A percentile compares a stretch with the other conserved stretches of the same genome.
phyloP scores from a whole-genome alignment of 495 filamentous ascomycete species.

The Lichenothelia convexa region DNA sequence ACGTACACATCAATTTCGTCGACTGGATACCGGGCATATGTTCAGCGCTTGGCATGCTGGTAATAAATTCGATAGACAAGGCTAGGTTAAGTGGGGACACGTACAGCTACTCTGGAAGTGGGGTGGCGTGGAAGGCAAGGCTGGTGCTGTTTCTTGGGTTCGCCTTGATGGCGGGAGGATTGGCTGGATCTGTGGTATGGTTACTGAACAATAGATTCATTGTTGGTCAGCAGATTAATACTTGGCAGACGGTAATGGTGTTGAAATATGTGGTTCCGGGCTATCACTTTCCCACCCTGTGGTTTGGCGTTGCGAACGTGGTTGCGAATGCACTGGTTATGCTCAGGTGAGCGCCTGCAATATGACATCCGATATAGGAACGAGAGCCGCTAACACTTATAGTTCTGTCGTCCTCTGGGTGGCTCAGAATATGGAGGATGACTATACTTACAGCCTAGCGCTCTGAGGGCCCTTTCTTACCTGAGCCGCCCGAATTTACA shows the following conservation, averaged over 20 bases:
- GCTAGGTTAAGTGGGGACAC: slow-evolving; percentile 65
- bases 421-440: slow-evolving; percentile 97
- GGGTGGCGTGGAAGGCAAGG: slow-evolving; percentile 90
- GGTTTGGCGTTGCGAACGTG: slow-evolving; percentile 88
- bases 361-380: not conserved
- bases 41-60: slow-evolving; percentile 82
- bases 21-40: slow-evolving; percentile 99
- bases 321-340: slow-evolving; percentile 74
- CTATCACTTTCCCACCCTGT: slow-evolving; percentile 66
- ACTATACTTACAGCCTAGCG: slow-evolving; percentile 90
- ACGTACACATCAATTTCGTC: slow-evolving; percentile 83
- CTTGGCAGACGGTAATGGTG: slow-evolving; percentile 54
- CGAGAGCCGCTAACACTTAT: slow-evolving; percentile 1
- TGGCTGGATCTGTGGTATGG: slow-evolving; percentile 69
- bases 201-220: not conserved
- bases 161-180: slow-evolving; percentile 78
- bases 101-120: slow-evolving; percentile 68
- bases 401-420: slow-evolving; percentile 89
- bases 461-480: no score
- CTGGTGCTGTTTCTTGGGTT: slow-evolving; percentile 94
- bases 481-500: no score
- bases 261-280: slow-evolving; percentile 74
- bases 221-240: not conserved
- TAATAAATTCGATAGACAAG: slow-evolving; percentile 98
- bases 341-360: slow-evolving; percentile 45